A percentile compares a stretch with the other conserved stretches of the same genome.
Evolutionary conservation across 176 grass and related monocot genomes (phyloP).

Genomic region (Zea luxurians): DNA sequence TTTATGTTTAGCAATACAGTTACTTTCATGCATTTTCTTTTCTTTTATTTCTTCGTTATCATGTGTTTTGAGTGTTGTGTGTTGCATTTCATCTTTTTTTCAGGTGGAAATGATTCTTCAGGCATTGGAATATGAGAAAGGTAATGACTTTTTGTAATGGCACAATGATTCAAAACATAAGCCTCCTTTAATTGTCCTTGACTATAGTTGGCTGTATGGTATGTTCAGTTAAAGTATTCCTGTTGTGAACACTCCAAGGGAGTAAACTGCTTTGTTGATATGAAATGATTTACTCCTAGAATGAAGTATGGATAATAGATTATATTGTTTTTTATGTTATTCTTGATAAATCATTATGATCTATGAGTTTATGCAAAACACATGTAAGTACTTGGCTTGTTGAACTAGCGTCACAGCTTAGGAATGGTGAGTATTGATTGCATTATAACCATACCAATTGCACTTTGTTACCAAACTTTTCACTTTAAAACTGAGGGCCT

Average conservation of each 20-base stretch:
- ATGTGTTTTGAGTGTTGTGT: not conserved
- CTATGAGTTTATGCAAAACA: not conserved
- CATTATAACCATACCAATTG: not conserved
- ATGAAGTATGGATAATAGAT: not conserved
- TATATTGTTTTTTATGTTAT: not conserved
- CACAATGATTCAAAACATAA: slow-evolving; percentile 24
- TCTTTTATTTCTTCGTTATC: not conserved
- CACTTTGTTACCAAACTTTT: slow-evolving; percentile 1
- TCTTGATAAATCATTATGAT: not conserved
- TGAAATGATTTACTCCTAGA: slow-evolving; percentile 5
- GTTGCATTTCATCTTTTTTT: slow-evolving; percentile 27
- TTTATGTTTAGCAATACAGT: not conserved
- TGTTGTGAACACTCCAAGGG: not conserved
- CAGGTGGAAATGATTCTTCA: slow-evolving; percentile 99
- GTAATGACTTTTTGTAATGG: slow-evolving; percentile 40
- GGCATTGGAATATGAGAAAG: slow-evolving; percentile 95
- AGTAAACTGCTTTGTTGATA: not conserved
- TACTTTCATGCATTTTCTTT: not conserved
- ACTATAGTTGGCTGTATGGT: not conserved
- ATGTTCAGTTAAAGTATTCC: not conserved
- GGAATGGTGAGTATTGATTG: not conserved
- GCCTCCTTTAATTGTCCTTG: not conserved
- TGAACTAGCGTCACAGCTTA: not conserved
- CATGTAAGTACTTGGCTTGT: not conserved
- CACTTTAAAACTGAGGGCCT: not conserved